Evolutionary conservation across 1,284 basidiomycete genomes (phyloP).

Genomic region (Sporisorium reilianum): DNA sequence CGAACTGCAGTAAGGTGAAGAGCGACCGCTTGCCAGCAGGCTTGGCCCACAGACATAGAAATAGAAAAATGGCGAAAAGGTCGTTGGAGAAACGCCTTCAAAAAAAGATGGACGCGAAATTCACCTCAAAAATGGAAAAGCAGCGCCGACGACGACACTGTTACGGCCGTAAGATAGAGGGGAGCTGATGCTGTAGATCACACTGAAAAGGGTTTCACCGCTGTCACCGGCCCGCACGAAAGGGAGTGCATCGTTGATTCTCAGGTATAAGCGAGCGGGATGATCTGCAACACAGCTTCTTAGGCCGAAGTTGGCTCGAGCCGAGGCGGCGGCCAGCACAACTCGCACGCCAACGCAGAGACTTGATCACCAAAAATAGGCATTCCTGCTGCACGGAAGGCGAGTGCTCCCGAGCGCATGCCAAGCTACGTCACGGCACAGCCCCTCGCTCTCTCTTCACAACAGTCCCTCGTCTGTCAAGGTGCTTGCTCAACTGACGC

Average conservation of each 20-base stretch:
- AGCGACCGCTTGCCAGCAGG: no score
- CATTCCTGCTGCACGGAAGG: constrained; percentile 1
- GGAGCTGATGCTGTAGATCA: neutral
- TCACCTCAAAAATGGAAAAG: neutral
- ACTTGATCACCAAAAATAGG: constrained; percentile 20
- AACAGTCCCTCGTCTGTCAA: no score
- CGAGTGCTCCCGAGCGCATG: constrained; percentile 1
- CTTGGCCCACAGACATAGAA: no score
- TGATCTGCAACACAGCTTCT: constrained; percentile 8
- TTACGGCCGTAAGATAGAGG: neutral
- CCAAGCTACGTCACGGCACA: constrained; percentile 36
- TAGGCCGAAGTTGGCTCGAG: neutral
- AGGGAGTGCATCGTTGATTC: neutral
- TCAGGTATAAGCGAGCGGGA: neutral
- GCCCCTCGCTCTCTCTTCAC: constrained; percentile 9
- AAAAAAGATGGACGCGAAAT: neutral
- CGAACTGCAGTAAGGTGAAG: no score
- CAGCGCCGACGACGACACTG: neutral
- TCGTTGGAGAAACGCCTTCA: neutral
- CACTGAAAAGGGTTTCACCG: no score
- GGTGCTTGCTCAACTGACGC: no score
- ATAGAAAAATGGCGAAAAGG: no score
- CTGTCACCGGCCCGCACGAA: neutral
- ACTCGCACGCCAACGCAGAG: no score
- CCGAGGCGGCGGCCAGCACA: constrained; percentile 15